Base-by-base conservation (phyloP, 371 early-diverging fungal species). In the Mucor sp. region DNA sequence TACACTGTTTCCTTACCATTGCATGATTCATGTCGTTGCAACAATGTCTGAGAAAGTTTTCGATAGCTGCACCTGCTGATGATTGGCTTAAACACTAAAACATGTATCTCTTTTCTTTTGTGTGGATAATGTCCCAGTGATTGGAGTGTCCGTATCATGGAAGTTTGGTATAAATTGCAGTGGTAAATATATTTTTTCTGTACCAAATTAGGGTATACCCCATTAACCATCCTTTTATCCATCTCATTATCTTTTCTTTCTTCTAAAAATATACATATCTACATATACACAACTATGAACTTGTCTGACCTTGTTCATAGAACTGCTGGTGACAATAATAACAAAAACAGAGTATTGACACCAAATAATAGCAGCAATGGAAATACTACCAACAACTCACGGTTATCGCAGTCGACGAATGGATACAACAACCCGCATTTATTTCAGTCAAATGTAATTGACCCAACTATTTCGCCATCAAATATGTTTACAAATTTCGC, bases 281-380 rank as follows among this genome's bases (percentile, higher is more conserved):
- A 32, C 47, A 21, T 37, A 43, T 39, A 57, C n/a, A 41, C 14
- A 58, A 56, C 58, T 68, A 76, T 76, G 76, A 76, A 76, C 70
- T 67, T 76, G 68, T 76, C 76, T 62, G 68, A 76, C 66, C 73
- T 76, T 59, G 76, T 76, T 58, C 76, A 76, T 72, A 65, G 73
- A 65, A 70, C 70, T 67, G 65, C 70, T 39, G 70, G 73, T 62
- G 72, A 70, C 48, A 69, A 65, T 44, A 67, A 72, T 30, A 61
- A 41, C 32, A 61, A 30, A 9, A 30, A 15, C 39, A 59, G 25
- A 12, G 19, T 30, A 12, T 23, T 32, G 21, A 47, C 37, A 57
- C 27, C 19, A 23, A 58, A 65, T 17, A 39, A 25, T 23, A 58
- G 6, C 21, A 65, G 39, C 63, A 55, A 56, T 27, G 23, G 48